A percentile compares a stretch with the other conserved stretches of the same genome.
phyloP scores from a whole-genome alignment of 2,329 filamentous ascomycete genomes.

The Polychaeton citri region DNA sequence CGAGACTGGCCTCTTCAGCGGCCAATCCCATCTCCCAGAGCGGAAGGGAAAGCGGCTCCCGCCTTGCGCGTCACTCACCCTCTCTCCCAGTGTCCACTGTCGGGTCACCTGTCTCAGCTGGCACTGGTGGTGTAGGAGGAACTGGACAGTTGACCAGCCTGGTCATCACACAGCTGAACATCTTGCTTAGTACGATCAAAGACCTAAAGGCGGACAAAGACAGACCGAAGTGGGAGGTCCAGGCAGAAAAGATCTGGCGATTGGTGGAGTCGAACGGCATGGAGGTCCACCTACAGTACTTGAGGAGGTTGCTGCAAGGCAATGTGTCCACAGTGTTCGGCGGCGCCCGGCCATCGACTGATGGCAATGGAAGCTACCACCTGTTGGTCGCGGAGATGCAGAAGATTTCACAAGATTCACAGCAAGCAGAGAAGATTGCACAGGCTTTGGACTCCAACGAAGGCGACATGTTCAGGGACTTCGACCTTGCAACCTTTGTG shows the following conservation, averaged over 20 bases:
- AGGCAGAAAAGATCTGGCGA: conserved; percentile 86
- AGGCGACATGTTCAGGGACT: conserved; percentile 88
- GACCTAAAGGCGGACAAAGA: conserved; percentile 59
- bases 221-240: conserved; percentile 79
- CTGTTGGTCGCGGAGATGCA: conserved; percentile 72
- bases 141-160: conserved; percentile 62
- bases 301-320: conserved; percentile 78
- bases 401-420: conserved; percentile 66
- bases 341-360: conserved; percentile 35
- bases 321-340: conserved; percentile 90
- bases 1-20: conserved; percentile 43
- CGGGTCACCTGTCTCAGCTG: conserved; percentile 40
- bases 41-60: conserved; percentile 38
- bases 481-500: conserved; percentile 90
- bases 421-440: conserved; percentile 81
- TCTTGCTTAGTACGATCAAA: conserved; percentile 86
- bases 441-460: conserved; percentile 84
- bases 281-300: conserved; percentile 96
- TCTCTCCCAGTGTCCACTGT: conserved; percentile 43
- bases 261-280: conserved; percentile 96
- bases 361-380: conserved; percentile 70
- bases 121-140: conserved; percentile 28
- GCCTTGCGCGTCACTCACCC: conserved; percentile 47
- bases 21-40: conserved; percentile 13
- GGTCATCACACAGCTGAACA: conserved; percentile 86